These are phyloP conservation scores for Trichoderma reesei DNA, from an alignment of 495 filamentous ascomycete genomes.

Conservation along the genomic window DNA sequence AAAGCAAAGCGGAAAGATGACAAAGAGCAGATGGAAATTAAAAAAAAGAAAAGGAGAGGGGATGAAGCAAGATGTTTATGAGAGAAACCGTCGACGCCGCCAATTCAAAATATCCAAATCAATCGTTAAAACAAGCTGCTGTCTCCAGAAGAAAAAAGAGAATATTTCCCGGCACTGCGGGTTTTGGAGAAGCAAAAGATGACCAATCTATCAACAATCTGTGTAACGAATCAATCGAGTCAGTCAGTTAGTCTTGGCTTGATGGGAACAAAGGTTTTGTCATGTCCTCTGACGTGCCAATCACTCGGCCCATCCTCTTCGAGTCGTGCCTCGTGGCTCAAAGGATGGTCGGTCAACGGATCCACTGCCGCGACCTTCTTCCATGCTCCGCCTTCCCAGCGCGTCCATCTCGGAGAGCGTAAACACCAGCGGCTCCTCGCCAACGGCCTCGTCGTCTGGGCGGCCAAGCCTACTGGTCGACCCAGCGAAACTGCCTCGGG, in stretches of 20 bases:
- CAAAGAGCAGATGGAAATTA: background rate
- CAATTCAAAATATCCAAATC: background rate
- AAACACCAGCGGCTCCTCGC: constrained; percentile 78
- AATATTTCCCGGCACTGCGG: background rate
- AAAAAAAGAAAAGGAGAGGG: background rate
- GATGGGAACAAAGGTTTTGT: background rate
- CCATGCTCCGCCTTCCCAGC: constrained; percentile 59
- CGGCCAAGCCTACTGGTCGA: constrained; percentile 41
- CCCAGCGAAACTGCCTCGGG: constrained; percentile 30
- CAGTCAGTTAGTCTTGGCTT: background rate
- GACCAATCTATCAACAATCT: constrained; percentile 3
- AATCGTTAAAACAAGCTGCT: background rate
- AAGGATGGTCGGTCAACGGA: constrained; percentile 22
- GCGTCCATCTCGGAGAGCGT: constrained; percentile 78
- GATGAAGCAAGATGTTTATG: background rate
- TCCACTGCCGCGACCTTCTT: constrained; percentile 50
- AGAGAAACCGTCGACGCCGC: background rate
- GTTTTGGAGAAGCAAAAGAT: background rate
- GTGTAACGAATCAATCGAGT: background rate
- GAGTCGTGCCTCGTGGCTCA: constrained; percentile 18
- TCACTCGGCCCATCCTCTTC: constrained; percentile 18
- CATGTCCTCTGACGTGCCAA: background rate
- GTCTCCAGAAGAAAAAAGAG: background rate
- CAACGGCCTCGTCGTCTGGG: constrained; percentile 38
- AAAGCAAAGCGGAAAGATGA: background rate